These are phyloP conservation scores for Ceratobasidium sp. DNA, from an alignment of 1,284 basidiomycete genomes.

Conservation along the genomic window DNA sequence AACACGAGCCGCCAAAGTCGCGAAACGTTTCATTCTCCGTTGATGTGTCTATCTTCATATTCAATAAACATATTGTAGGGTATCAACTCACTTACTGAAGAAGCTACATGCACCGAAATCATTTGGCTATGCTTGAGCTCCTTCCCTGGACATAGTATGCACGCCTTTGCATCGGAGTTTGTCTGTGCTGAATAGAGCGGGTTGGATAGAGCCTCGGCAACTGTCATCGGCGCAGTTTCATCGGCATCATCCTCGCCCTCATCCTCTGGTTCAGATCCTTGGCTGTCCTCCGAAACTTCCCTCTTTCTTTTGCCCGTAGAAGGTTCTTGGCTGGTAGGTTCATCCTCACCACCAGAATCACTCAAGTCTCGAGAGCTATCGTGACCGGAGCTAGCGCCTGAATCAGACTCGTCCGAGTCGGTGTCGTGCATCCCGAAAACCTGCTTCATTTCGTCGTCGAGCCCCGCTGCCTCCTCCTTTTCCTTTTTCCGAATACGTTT, in stretches of 20 bases:
- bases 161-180: slow-evolving; percentile 63
- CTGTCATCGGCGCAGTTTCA: slow-evolving; percentile 62
- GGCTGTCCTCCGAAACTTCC: slow-evolving; percentile 48
- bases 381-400: slow-evolving; percentile 56
- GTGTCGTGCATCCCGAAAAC: slow-evolving; percentile 78
- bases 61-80: slow-evolving; percentile 20
- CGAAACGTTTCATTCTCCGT: slow-evolving; percentile 68
- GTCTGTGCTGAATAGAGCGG: slow-evolving; percentile 73
- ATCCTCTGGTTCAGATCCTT: slow-evolving; percentile 54
- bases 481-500: slow-evolving; percentile 73
- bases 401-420: slow-evolving; percentile 75
- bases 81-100: slow-evolving; percentile 68
- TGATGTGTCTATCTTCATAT: slow-evolving; percentile 65
- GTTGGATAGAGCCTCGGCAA: slow-evolving; percentile 70
- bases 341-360: slow-evolving; percentile 47
- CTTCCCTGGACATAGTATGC: slow-evolving; percentile 82
- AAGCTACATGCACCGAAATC: slow-evolving; percentile 71
- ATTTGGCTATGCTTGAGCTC: slow-evolving; percentile 73
- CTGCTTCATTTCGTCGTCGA: slow-evolving; percentile 78
- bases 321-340: slow-evolving; percentile 45
- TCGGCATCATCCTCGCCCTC: slow-evolving; percentile 56
- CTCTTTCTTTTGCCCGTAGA: slow-evolving; percentile 15
- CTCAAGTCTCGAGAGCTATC: slow-evolving; percentile 4
- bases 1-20: slow-evolving; percentile 27
- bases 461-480: slow-evolving; percentile 75